These are phyloP conservation scores for Naganishia vaughanmartiniae DNA, from an alignment of 768 basidiomycete species.

Conservation along the genomic window DNA sequence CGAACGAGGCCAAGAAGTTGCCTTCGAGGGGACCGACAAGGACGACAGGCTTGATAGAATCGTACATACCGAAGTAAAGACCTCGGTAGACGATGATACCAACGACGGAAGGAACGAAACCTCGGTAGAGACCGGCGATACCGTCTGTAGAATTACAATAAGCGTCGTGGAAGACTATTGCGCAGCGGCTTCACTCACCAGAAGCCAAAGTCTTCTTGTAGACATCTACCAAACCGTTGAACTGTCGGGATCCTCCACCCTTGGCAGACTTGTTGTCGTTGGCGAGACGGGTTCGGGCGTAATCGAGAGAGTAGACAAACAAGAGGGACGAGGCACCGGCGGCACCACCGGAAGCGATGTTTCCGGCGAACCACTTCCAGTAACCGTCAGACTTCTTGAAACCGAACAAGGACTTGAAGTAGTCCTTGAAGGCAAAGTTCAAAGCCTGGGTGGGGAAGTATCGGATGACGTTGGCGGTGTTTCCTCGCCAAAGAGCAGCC, in stretches of 20 bases:
- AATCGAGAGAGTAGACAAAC: slow-evolving; percentile 99
- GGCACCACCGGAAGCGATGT: slow-evolving; percentile 85
- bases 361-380: slow-evolving; percentile 97
- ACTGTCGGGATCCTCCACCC: slow-evolving; percentile 87
- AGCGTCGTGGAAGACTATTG: too few relatives aligned
- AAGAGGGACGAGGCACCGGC: slow-evolving; percentile 98
- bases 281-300: slow-evolving; percentile 93
- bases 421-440: slow-evolving; percentile 98
- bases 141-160: slow-evolving; percentile 60
- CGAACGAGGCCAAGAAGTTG: slow-evolving; percentile 94
- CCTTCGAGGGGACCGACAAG: slow-evolving; percentile 93
- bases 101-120: slow-evolving; percentile 96
- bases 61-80: slow-evolving; percentile 85
- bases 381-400: slow-evolving; percentile 98
- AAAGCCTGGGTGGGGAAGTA: slow-evolving; percentile 99
- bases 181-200: not conserved
- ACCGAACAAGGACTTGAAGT: slow-evolving; percentile 85
- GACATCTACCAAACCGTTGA: slow-evolving; percentile 96
- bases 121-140: slow-evolving; percentile 98
- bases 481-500: slow-evolving; percentile 95
- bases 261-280: slow-evolving; percentile 83
- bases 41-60: slow-evolving; percentile 74
- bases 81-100: slow-evolving; percentile 99
- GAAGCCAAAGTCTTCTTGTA: slow-evolving; percentile 96
- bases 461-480: slow-evolving; percentile 99